Evolutionary conservation across 768 basidiomycete species (phyloP), one percentile per base, ranked within the genome.

Genomic region (Lyophyllum shimeji): DNA sequence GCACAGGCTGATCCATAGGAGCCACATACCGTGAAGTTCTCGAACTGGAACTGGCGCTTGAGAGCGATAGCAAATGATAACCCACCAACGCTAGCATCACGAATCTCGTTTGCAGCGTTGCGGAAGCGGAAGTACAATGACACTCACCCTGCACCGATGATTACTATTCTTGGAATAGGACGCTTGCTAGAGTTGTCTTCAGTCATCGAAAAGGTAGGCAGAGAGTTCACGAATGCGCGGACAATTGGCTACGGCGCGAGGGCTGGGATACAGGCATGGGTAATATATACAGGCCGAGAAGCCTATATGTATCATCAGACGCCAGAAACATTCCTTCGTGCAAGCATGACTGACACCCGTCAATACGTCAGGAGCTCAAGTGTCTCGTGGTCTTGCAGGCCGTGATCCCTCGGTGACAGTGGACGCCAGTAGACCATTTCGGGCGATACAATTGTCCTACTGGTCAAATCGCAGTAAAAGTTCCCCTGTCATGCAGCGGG

Each of bases 11-110:
- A 9, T 20, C 2, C 12, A 21, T 45, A 2, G 4, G 25, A 20
- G 20, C 21, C 17, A 60, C 73, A 39, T 59, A 76, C 81, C 11
- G 65, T 74, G 52, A 81, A 81, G 51, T 78, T 72, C 2, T 68
- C 51, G 52, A 71, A 76, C 12, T 68, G 63, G 42, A 77, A 60
- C 49, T 69, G 69, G 43, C 69, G 64, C 54, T 74, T 74, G 52
- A 81, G 66, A 23, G 70, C 64, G 42, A 80, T 79, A 12, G 76
- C 79, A 56, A 69, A 73, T 2, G 74, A 65, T 17, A 80, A 49
- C 2, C 80, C 80, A 13, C 74, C 79, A 37, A 72, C 60, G 6
- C 80, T 80, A 13, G 39, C 39, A 39, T 25, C 7, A 24, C 33
- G 43, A 52, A 25, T 34, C 29, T 27, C 11, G 20, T 27, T 7